A percentile compares a stretch with the other conserved stretches of the same genome.
Conservation (phyloP, 176 grass and related monocot species). For the Musa itinerans region DNA sequence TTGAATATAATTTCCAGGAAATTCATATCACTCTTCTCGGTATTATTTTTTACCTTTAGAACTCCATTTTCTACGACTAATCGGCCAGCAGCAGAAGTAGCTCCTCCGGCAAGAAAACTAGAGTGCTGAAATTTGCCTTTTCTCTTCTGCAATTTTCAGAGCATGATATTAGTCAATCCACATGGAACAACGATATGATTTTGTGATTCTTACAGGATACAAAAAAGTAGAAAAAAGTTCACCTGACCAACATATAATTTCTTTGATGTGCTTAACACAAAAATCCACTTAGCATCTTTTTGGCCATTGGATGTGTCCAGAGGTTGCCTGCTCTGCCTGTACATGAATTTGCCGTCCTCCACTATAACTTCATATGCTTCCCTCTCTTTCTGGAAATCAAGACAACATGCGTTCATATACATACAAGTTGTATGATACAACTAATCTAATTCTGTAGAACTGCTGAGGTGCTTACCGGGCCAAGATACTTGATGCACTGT, state of each 20-base stretch:
- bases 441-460: background rate
- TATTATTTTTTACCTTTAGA: slow-evolving; percentile 39
- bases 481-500: slow-evolving; percentile 81
- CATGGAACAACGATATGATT: background rate
- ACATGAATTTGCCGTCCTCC: slow-evolving; percentile 49
- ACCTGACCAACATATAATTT: slow-evolving; percentile 69
- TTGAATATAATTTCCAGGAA: background rate
- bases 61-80: slow-evolving; percentile 52
- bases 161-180: slow-evolving; percentile 9
- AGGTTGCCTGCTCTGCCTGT: slow-evolving; percentile 52
- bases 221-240: background rate
- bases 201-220: background rate
- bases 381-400: slow-evolving; percentile 69
- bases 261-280: slow-evolving; percentile 82
- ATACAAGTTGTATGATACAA: background rate
- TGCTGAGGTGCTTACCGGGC: slow-evolving; percentile 17
- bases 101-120: slow-evolving; percentile 96
- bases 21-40: no score
- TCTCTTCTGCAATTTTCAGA: slow-evolving; percentile 51
- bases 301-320: slow-evolving; percentile 54
- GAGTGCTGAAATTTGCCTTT: slow-evolving; percentile 97
- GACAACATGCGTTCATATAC: background rate
- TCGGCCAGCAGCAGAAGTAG: slow-evolving; percentile 85
- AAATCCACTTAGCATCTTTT: slow-evolving; percentile 77
- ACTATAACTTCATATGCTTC: slow-evolving; percentile 62